phyloP scores from a whole-genome alignment of 2,329 filamentous ascomycete genomes.

The Bertia moriformis region DNA sequence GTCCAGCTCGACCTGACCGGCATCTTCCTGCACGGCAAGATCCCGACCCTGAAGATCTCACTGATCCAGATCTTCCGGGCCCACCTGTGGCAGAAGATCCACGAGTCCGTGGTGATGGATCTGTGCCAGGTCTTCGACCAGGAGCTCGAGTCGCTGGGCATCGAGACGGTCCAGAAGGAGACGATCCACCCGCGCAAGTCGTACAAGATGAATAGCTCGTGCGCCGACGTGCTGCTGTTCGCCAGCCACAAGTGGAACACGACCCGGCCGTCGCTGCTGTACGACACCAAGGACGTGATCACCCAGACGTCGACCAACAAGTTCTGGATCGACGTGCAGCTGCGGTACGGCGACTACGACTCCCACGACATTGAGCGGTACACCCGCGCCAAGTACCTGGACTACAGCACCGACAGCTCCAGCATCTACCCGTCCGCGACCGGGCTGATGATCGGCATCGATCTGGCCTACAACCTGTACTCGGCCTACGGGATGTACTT shows the following conservation, averaged over 20 bases:
- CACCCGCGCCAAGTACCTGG: conserved; percentile 90
- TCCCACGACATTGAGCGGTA: conserved; percentile 98
- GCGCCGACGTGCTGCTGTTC: conserved; percentile 90
- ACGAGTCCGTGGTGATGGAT: conserved; percentile 98
- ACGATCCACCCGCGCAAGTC: conserved; percentile 98
- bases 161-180: conserved; percentile 97
- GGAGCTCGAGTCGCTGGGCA: conserved; percentile 84
- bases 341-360: conserved; percentile 95
- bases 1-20: conserved; percentile 94
- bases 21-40: conserved; percentile 98
- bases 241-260: conserved; percentile 99
- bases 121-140: conserved; percentile 97
- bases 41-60: conserved; percentile 93
- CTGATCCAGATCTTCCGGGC: conserved; percentile 98
- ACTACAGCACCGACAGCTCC: conserved; percentile 97
- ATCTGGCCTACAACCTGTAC: conserved; percentile 95
- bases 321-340: conserved; percentile 95
- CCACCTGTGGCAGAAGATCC: conserved; percentile 99
- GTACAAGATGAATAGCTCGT: conserved; percentile 99
- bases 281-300: conserved; percentile 91
- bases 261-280: conserved; percentile 78
- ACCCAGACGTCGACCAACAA: conserved; percentile 93
- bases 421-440: conserved; percentile 96
- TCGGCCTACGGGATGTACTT: conserved; percentile 98
- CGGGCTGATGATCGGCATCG: conserved; percentile 92